Base-by-base conservation (phyloP, 2,329 filamentous ascomycete genomes). In the Diaporthe citrichinensis region DNA sequence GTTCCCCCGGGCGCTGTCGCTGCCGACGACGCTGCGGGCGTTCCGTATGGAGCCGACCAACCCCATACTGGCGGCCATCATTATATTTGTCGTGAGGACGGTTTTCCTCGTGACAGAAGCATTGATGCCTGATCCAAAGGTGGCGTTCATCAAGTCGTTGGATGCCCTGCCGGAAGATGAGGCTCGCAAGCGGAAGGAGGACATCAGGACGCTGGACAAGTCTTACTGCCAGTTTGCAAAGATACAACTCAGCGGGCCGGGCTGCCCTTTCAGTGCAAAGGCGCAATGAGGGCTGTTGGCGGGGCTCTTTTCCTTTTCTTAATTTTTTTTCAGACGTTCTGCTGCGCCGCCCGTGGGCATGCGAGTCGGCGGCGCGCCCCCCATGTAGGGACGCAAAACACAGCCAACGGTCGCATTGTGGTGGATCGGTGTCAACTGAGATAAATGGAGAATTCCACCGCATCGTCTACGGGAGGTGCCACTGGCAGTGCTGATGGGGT, bases 21-120 rank as follows among this genome's bases (percentile, higher is more conserved):
- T 53, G 69, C 53, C 57, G 51, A 39, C 36, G 72, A 59, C 55
- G 65, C 31, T 51, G 39, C 61, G 25, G 20, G 62, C 62, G 2
- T 68, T 51, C 3, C 62, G 44, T 15, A 68, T 68, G 62, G 44
- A 68, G 44, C 44, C 44, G 20, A 68, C 62, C 20, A 7, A 68
- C 14, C 62, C 44, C 12, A 4, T 68, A 7, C 31, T 68, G 10
- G 62, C 62, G 14, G 44, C 44, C 2, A 12, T 67, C 7, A 67
- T 67, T 31, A 20, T 51, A 10, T 67, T 67, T 1, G 7, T 67
- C 20, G 61, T 67, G 1, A 68, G 31, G 31, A 68, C 10, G 14
- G 14, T 51, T 6, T 53, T 68, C 3, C 44, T 51, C 31, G 3
- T 53, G 20, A 36, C 20, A 6, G 62, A 68, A 44, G 44, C 44